Conservation (phyloP, 257 asterid genomes). For the Leptodermis oblonga region DNA sequence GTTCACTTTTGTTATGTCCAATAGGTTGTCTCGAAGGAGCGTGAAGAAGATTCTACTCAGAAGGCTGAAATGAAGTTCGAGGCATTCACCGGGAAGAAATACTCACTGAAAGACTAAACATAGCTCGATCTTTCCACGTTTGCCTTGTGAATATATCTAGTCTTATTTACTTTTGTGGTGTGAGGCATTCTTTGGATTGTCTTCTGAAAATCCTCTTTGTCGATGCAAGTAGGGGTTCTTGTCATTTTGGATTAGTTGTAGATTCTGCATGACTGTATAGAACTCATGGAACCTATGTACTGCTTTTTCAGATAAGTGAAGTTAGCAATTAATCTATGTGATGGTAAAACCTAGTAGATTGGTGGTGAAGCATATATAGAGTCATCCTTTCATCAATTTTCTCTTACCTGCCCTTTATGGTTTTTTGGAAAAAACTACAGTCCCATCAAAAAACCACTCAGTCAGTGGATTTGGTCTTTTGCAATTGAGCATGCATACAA, state of each 20-base stretch:
- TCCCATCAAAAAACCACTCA: too few species aligned
- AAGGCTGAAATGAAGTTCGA: conserved; percentile 26
- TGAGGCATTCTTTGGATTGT: background rate
- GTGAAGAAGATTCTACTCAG: conserved; percentile 14
- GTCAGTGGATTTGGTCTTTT: too few species aligned
- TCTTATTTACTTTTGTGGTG: background rate
- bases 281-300: background rate
- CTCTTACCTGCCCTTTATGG: background rate
- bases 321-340: background rate
- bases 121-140: background rate
- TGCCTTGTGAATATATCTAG: background rate
- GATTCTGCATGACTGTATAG: conserved; percentile 1
- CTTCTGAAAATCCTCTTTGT: background rate
- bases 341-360: background rate
- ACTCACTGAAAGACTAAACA: conserved; percentile 25
- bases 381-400: background rate
- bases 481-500: too few species aligned
- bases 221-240: background rate
- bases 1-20: background rate
- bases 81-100: conserved; percentile 36
- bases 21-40: conserved; percentile 22
- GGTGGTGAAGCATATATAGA: background rate
- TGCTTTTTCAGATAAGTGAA: background rate
- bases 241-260: background rate
- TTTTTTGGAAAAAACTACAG: too few species aligned